Evolutionary conservation across 371 early-diverging fungal species (phyloP).

Genomic region (Mucor lusitanicus): DNA sequence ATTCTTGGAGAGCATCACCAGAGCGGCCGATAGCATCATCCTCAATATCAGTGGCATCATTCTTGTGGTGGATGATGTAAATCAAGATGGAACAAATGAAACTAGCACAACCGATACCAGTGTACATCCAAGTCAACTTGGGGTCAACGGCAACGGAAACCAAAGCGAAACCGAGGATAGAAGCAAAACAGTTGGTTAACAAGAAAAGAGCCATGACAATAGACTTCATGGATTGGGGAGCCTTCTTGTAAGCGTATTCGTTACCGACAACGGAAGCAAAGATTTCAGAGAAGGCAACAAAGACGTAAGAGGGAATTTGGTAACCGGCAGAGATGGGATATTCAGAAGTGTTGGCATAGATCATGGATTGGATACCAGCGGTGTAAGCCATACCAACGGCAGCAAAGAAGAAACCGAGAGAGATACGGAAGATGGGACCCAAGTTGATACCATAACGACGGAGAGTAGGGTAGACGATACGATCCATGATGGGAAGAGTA

Average conservation of each 20-base stretch:
- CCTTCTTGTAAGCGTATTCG: constrained; percentile 80
- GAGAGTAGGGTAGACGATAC: constrained; percentile 66
- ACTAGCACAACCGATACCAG: constrained; percentile 38
- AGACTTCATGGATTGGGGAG: constrained; percentile 75
- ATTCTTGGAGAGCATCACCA: not conserved
- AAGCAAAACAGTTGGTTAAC: constrained; percentile 69
- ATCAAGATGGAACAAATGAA: constrained; percentile 26
- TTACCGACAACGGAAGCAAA: constrained; percentile 77
- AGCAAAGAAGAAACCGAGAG: constrained; percentile 72
- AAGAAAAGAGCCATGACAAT: constrained; percentile 74
- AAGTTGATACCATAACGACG: constrained; percentile 63
- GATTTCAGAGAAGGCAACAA: constrained; percentile 71
- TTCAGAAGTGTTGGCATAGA: constrained; percentile 56
- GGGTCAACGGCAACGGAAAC: constrained; percentile 70
- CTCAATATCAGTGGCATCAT: constrained; percentile 27
- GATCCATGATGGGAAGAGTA: constrained; percentile 73
- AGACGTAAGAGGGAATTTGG: constrained; percentile 69
- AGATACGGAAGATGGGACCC: constrained; percentile 73
- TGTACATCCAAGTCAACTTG: constrained; percentile 68
- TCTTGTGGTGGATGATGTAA: constrained; percentile 32
- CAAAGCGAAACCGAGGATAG: constrained; percentile 67
- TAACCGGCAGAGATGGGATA: constrained; percentile 62
- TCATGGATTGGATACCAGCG: constrained; percentile 69
- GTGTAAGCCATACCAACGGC: constrained; percentile 71
- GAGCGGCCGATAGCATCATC: constrained; percentile 38